phyloP scores from a whole-genome alignment of 176 grass and related monocot species.

The Microstegium vimineum region DNA sequence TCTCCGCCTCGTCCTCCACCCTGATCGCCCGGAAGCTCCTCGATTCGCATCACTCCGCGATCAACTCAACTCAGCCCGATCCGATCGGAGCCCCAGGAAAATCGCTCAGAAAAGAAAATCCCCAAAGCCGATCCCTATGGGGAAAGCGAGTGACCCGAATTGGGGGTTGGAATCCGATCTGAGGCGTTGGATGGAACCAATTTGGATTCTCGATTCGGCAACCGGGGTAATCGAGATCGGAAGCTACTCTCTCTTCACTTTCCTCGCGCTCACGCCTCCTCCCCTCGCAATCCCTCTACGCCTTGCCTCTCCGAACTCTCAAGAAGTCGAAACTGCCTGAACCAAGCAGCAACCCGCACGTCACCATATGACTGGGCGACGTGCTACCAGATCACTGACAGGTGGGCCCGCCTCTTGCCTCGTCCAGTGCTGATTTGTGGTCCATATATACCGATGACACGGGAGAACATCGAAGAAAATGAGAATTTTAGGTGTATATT shows the following conservation, averaged over 20 bases:
- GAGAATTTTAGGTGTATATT: no score
- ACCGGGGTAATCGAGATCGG: conserved; percentile 26
- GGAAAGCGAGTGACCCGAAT: neutral
- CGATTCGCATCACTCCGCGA: conserved; percentile 53
- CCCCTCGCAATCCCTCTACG: no score
- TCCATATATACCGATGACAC: neutral
- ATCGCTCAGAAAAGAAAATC: conserved; percentile 2
- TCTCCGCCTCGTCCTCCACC: neutral
- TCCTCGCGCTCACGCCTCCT: conserved; percentile 45
- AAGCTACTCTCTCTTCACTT: neutral
- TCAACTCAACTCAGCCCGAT: conserved; percentile 9
- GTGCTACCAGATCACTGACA: neutral
- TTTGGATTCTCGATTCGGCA: conserved; percentile 20
- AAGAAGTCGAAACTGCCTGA: conserved; percentile 29
- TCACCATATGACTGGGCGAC: neutral
- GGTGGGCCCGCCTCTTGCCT: neutral
- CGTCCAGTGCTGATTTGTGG: neutral
- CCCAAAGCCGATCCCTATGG: conserved; percentile 1
- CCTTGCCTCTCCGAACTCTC: neutral
- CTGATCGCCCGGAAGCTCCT: conserved; percentile 54
- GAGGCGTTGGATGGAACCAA: conserved; percentile 3
- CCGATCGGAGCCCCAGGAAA: conserved; percentile 7
- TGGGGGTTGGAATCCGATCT: conserved; percentile 15
- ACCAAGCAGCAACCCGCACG: conserved; percentile 4
- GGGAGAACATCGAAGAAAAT: neutral